Percentiles rank a stretch among this genome's conserved stretches.
Evolutionary conservation across 306 rosid genomes (phyloP).

Genomic region (Rosa chinensis): DNA sequence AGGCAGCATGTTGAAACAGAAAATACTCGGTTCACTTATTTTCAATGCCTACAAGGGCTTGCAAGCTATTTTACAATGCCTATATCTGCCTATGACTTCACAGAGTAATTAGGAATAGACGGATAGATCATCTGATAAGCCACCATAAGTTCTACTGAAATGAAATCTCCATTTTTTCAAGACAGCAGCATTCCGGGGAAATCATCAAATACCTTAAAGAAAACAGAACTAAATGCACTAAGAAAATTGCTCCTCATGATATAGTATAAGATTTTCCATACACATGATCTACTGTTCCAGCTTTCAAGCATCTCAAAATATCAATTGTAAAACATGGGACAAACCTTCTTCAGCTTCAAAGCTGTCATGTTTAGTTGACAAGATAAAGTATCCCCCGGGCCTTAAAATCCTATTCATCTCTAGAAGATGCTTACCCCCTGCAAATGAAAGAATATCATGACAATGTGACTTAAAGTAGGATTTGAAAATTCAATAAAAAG

Average conservation of each 20-base stretch:
- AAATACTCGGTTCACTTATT: not conserved
- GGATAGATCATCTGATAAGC: not conserved
- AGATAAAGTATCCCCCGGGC: slow-evolving; percentile 81
- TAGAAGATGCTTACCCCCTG: slow-evolving; percentile 86
- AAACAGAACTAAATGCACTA: not conserved
- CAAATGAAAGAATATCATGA: slow-evolving; percentile 13
- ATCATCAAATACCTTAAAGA: not conserved
- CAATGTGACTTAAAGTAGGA: slow-evolving; percentile 12
- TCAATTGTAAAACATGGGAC: slow-evolving; percentile 10
- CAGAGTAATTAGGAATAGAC: not conserved
- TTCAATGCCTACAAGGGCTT: not conserved
- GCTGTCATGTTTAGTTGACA: slow-evolving; percentile 75
- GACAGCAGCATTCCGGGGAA: not conserved
- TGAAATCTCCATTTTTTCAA: not conserved
- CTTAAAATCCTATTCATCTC: slow-evolving; percentile 93
- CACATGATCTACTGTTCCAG: not conserved
- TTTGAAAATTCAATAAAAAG: not conserved
- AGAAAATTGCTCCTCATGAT: slow-evolving; percentile 6
- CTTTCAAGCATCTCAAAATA: not conserved
- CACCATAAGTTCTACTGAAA: not conserved
- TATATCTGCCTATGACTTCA: not conserved
- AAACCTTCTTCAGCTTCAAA: slow-evolving; percentile 93
- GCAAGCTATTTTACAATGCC: not conserved
- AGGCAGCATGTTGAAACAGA: not conserved
- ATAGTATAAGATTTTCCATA: not conserved